Evolutionary conservation across 2,329 filamentous ascomycete genomes (phyloP), one percentile per base, ranked within the genome.

Genomic region (Aspergillus oerlinghausenensis): DNA sequence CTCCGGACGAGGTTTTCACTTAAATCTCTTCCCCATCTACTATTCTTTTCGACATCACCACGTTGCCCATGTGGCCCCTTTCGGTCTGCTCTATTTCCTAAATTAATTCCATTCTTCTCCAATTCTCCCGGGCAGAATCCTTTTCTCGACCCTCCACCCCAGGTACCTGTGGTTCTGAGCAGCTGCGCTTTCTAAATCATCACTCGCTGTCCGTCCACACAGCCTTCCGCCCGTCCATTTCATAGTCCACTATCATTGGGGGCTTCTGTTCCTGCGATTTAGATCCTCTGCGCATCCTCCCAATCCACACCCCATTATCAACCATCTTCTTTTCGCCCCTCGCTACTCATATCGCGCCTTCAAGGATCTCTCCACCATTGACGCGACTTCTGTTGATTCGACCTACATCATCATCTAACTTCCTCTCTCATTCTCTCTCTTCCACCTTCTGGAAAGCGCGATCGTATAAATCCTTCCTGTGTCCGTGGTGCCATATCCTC

Each of bases 1-100:
- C 50, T 53, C 42, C 28, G n/a, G 17, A 49, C 10, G n/a, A 21
- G 21, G 19, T 25, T 43, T 21, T 49, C 43, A 54, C 49, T 49
- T 49, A 35, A n/a, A 50, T 53, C 50, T 35, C 42, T 52, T 47
- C 42, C 40, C 21, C 42, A 10, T 49, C 38, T 50, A 51, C 49
- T 48, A 53, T 42, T 52, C n/a, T 42, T 53, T 60, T 61, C 55
- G 54, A 63, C 59, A 56, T 63, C 61, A 63, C 50, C 50, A 55
- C 54, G 26, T 52, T 47, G 53, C 56, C 57, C 57, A 61, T 63
- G 55, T 61, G 59, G 61, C 57, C 54, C 57, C 61, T 60, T 58
- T 60, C 48, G 42, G 52, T 55, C 40, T 19, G 40, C 49, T 40
- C 29, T 51, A 11, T 40, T 43, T 56, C 49, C 55, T 52, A 57